Base-by-base conservation (phyloP, 208 protist species). In the Wallacemonas rigidus region DNA sequence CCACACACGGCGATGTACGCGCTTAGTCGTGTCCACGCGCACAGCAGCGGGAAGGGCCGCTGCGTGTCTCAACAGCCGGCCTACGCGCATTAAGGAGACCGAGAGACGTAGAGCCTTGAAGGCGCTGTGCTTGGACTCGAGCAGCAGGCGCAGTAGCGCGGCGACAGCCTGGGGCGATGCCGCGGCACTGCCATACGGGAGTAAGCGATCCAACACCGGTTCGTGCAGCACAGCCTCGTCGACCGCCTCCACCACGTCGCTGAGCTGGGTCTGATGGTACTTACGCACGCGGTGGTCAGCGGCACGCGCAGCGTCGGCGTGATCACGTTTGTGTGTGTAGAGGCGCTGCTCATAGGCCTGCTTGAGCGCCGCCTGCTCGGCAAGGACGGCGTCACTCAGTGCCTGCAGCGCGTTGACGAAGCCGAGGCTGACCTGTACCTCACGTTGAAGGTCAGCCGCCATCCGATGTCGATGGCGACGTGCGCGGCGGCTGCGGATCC, bases 41-140 rank as follows among this genome's bases (percentile, higher is more conserved):
- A 67, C 48, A 39, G 88, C 81, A 40, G 50, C 71, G 17, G 79
- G 77, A 69, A 86, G 77, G 26, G 62, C 51, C 60, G 84, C 75
- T 4, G 86, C 86, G 73, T 83, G 83, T 9, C 89, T 81, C 64
- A 88, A 63, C 77, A 83, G 78, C 57, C 86, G 82, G 15, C 68
- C 67, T 26, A 75, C 71, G 44, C 87, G 76, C 58, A 91, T 67
- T 8, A 84, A 79, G 3, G 79, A 76, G 3, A 85, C 72, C 1
- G 85, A 76, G 15, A 90, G 70, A 35, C 79, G 75, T 39, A 94
- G 54, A 2, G 82, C 77, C 61, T 82, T 83, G 77, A 88, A 92
- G 4, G 76, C 67, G 44, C 64, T 55, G 11, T 76, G 65, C 47
- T 76, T 60, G 0, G 61, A 68, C 53, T 90, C 79, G 14, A 83